Percentiles rank a stretch among this genome's conserved stretches.
Conservation (phyloP, 495 filamentous ascomycete species). For the Cryomyces minteri region DNA sequence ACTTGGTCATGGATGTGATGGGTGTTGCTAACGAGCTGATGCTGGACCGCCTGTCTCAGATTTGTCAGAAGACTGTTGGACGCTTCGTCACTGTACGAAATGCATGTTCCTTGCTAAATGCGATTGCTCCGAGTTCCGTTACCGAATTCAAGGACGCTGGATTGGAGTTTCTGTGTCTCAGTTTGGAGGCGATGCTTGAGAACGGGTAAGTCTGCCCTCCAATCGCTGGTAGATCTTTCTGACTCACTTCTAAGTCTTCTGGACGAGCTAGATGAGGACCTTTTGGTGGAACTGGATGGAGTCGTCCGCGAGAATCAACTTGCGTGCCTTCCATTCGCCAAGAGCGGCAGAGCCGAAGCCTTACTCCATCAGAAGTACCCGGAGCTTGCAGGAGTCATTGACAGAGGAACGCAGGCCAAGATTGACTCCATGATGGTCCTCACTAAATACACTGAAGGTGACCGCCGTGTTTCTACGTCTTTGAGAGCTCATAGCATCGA, state of each 20-base stretch:
- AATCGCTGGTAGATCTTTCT: constrained; percentile 5
- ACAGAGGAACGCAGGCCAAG: constrained; percentile 32
- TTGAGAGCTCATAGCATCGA: constrained; percentile 34
- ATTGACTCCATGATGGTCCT: constrained; percentile 43
- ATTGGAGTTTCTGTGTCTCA: constrained; percentile 79
- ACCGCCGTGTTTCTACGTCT: constrained; percentile 30
- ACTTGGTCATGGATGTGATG: constrained; percentile 83
- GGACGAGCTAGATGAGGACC: constrained; percentile 69
- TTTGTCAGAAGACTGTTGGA: constrained; percentile 80
- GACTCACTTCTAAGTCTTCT: constrained; percentile 32
- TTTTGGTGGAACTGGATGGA: constrained; percentile 58
- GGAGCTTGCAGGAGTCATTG: constrained; percentile 32
- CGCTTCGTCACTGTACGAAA: constrained; percentile 77
- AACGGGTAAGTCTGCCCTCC: constrained; percentile 37
- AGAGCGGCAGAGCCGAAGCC: constrained; percentile 51
- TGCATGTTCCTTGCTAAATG: constrained; percentile 66
- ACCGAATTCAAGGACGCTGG: constrained; percentile 75
- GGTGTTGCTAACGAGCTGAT: constrained; percentile 83
- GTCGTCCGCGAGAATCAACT: constrained; percentile 70
- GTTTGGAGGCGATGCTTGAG: constrained; percentile 75
- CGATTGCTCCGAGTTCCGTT: constrained; percentile 61
- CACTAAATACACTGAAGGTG: constrained; percentile 38
- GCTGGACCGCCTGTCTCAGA: constrained; percentile 75
- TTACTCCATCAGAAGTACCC: constrained; percentile 57
- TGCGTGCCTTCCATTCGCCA: constrained; percentile 51